Evolutionary conservation across 176 grass and related monocot genomes (phyloP), one percentile per base, ranked within the genome.

Genomic region (Oryza rufipogon): DNA sequence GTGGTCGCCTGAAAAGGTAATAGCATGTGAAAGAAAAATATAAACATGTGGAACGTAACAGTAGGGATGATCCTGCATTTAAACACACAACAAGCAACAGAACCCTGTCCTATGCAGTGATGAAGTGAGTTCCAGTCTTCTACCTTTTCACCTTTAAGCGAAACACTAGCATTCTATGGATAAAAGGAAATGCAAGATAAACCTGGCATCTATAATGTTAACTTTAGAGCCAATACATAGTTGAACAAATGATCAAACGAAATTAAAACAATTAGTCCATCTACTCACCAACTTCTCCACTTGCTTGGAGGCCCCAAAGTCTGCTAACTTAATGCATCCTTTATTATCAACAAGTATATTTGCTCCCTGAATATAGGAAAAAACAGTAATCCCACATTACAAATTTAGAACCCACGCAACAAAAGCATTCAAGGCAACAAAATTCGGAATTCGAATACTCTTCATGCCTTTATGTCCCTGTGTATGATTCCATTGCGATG

Each of bases 271-370:
- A 49, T 26, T 74, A 38, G 22, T 73, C 2, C 74, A 14, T 26
- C 16, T 23, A 71, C 88, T 78, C 34, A 98, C 92, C 95, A 98
- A 84, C 88, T 93, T 92, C 61, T 89, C 95, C 28, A 97, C 95
- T 94, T 97, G 86, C 77, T 97, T 97, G 22, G 95, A 97, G 78
- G 95, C 95, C 38, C 95, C 95, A 88, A 97, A 97, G 79, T 97
- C 95, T 54, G 95, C 92, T 26, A 97, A 81, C 39, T 97, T 97
- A 58, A 97, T 97, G 83, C 95, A 95, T 39, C 95, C 95, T 80
- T 97, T 95, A 78, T 97, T 95, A 74, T 97, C 95, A 41, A 97
- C 92, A 47, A 97, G 91, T 86, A 95, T 98, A 68, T 95, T 98
- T 75, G 92, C 95, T 33, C 95, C 95, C 95, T 98, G 80, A 69